These are phyloP conservation scores for Protoeuglena noctilucae DNA, from an alignment of 139 green algal genomes.

Conservation along the genomic window DNA sequence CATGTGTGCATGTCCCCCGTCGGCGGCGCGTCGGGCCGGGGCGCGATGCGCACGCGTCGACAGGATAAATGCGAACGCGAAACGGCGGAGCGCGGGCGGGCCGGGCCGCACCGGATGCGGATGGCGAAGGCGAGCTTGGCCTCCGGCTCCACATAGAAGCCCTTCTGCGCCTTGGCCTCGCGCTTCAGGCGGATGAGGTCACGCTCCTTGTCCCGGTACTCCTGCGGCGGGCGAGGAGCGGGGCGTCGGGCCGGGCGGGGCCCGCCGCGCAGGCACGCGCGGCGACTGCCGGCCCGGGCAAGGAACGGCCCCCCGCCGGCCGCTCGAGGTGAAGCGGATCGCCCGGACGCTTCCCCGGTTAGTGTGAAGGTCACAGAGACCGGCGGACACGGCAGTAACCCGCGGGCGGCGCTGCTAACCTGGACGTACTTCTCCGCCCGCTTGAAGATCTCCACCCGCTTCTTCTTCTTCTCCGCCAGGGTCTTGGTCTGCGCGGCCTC, in stretches of 20 bases:
- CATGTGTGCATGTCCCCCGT: conserved; percentile 1
- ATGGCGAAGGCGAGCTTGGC: conserved; percentile 90
- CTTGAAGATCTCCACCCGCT: conserved; percentile 83
- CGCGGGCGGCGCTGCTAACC: conserved; percentile 87
- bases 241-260: neutral
- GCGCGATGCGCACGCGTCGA: too few relatives aligned
- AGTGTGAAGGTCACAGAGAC: neutral
- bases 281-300: neutral
- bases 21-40: too few relatives aligned
- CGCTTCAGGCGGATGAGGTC: conserved; percentile 81
- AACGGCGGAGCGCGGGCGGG: too few relatives aligned
- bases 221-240: neutral
- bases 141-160: conserved; percentile 91
- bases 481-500: too few relatives aligned
- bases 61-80: too few relatives aligned
- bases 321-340: neutral
- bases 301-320: neutral
- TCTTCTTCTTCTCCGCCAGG: conserved; percentile 40
- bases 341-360: neutral
- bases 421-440: conserved; percentile 92
- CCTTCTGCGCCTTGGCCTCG: conserved; percentile 66
- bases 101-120: too few relatives aligned
- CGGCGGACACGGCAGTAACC: conserved; percentile 17
- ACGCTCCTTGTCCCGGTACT: conserved; percentile 46
- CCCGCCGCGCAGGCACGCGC: neutral